These are phyloP conservation scores for Gossypium lobatum DNA, from an alignment of 441 rosid species.

Conservation along the genomic window DNA sequence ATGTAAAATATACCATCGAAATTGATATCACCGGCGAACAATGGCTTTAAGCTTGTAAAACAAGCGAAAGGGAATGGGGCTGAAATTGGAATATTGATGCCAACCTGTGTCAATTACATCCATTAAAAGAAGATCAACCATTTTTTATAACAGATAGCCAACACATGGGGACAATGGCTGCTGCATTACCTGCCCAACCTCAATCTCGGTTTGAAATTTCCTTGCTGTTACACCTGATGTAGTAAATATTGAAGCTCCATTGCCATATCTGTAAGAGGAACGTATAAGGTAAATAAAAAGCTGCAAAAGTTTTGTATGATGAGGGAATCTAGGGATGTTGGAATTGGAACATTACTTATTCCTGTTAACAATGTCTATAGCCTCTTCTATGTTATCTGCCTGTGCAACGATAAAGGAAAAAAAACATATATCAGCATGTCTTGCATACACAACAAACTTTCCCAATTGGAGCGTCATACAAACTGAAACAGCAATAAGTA, in stretches of 20 bases:
- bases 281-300: background rate
- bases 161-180: background rate
- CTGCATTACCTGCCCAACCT: conserved; percentile 37
- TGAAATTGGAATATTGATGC: conserved; percentile 41
- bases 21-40: conserved; percentile 33
- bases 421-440: background rate
- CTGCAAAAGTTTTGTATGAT: background rate
- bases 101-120: conserved; percentile 27
- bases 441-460: background rate
- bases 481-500: background rate
- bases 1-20: conserved; percentile 27
- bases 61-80: conserved; percentile 33
- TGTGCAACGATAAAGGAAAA: conserved; percentile 13
- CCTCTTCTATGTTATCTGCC: conserved; percentile 39
- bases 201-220: conserved; percentile 42
- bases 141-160: background rate
- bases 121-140: background rate
- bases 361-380: conserved; percentile 34
- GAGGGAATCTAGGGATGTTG: background rate
- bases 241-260: conserved; percentile 49
- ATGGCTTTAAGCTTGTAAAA: conserved; percentile 31
- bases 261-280: conserved; percentile 25
- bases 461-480: background rate
- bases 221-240: conserved; percentile 36
- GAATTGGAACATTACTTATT: conserved; percentile 28